These are phyloP conservation scores for Aspergillus brasiliensis DNA, from an alignment of 2,329 filamentous ascomycete genomes.

Conservation along the genomic window DNA sequence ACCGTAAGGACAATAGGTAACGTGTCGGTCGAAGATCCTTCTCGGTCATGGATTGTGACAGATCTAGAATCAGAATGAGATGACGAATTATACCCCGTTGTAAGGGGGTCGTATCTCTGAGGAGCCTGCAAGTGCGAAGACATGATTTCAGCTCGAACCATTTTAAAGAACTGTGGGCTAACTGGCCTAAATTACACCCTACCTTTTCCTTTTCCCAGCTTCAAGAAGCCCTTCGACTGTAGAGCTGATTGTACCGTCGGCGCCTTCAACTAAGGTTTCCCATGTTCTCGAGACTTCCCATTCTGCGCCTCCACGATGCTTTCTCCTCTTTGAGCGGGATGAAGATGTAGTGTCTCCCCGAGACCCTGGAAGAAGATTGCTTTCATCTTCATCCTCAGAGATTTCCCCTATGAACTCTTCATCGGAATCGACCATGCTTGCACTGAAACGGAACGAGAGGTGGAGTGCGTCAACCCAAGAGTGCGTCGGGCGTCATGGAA, in stretches of 20 bases:
- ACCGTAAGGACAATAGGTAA: constrained; percentile 78
- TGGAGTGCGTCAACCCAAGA: not conserved
- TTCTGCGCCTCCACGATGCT: constrained; percentile 42
- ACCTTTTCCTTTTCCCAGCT: constrained; percentile 77
- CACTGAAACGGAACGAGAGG: not conserved
- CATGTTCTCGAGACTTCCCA: constrained; percentile 55
- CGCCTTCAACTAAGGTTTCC: constrained; percentile 75
- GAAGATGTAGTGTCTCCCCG: constrained; percentile 30
- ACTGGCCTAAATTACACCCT: constrained; percentile 22
- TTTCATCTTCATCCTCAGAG: constrained; percentile 49
- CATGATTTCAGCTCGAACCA: constrained; percentile 9
- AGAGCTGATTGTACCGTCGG: constrained; percentile 74
- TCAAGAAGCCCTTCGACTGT: constrained; percentile 74
- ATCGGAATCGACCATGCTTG: constrained; percentile 50
- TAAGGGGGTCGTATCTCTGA: constrained; percentile 91
- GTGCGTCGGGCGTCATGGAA: not conserved
- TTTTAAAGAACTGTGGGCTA: not conserved
- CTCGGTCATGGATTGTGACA: constrained; percentile 90
- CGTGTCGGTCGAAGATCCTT: constrained; percentile 91
- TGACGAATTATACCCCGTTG: constrained; percentile 98
- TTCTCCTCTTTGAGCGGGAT: constrained; percentile 40
- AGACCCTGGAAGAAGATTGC: constrained; percentile 32
- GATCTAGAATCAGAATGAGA: constrained; percentile 84
- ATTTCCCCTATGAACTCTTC: constrained; percentile 56
- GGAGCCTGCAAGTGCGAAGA: constrained; percentile 58